Evolutionary conservation across 495 filamentous ascomycete species (phyloP).

Genomic region (Bacidia gigantensis): DNA sequence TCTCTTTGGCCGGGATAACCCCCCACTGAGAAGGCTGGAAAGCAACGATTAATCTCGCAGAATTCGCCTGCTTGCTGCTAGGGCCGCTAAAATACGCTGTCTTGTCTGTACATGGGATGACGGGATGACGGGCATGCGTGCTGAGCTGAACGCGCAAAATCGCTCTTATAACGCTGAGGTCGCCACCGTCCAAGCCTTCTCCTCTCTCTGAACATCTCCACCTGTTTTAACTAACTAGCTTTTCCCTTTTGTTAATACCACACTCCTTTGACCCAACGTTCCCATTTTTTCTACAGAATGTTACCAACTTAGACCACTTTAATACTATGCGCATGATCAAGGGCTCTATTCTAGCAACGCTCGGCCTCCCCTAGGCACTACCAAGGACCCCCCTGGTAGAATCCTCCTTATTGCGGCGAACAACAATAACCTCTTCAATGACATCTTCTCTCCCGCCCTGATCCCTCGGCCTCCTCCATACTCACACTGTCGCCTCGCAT

Average conservation of each 20-base stretch:
- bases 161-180: too few species aligned
- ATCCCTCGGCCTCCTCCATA: too few species aligned
- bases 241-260: background rate
- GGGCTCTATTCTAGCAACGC: background rate
- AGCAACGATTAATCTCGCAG: too few species aligned
- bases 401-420: background rate
- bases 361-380: background rate
- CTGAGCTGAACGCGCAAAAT: too few species aligned
- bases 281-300: background rate
- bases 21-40: background rate
- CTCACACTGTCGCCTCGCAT: too few species aligned
- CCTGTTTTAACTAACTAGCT: background rate
- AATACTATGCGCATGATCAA: background rate
- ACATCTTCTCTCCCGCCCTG: too few species aligned
- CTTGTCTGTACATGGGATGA: too few species aligned
- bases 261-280: background rate
- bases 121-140: too few species aligned
- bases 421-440: background rate
- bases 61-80: too few species aligned
- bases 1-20: background rate
- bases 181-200: background rate
- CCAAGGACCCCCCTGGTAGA: constrained; percentile 6
- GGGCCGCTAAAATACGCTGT: too few species aligned
- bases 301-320: background rate
- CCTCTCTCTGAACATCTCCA: background rate